Evolutionary conservation across 495 filamentous ascomycete species (phyloP), one percentile per base, ranked within the genome.

Genomic region (Penicillium alfredii): DNA sequence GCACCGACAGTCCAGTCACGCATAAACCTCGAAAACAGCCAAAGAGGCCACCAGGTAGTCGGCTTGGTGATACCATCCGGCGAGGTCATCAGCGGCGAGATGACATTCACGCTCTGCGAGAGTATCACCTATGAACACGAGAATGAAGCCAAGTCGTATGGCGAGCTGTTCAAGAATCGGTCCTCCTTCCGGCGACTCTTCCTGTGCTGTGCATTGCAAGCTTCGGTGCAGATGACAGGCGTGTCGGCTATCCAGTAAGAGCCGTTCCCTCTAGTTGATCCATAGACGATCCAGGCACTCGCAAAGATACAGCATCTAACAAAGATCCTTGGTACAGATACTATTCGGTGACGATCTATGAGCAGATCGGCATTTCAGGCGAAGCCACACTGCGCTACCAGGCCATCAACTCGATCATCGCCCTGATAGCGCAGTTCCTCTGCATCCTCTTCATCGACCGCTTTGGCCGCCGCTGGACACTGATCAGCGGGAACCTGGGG

Each of bases 21-120:
- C 84, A 88, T 88, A 47, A 80, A 87, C 43, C 69, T 70, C 46
- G 73, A 76, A 47, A 84, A 88, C 12, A 87, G 64, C 43, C 76
- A 70, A 38, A 86, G 67, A 8, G 82, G 84, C 80, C 81, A 87
- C 78, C 81, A 88, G 7, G 78, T 88, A 1, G 78, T 76, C 64
- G 88, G 84, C 66, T 80, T 81, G 5, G 77, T 55, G 17, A 87
- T 61, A 4, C 82, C 80, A 8, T 63, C 50, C 21, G 65, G 53
- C 1, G 66, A 78, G 1, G 85, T 88, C 79, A 86, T 82, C 12
- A 88, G 67, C 1, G 81, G 84, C 17, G 74, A 76, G 46, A 88
- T 87, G 21, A 88, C 84, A 52, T 88, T 88, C 22, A 88, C 80
- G 38, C 63, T 78, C 63, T 88, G 84, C 7, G 84, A 66, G 30